Base-by-base conservation (phyloP, 2,329 filamentous ascomycete species). In the Colletotrichum sidae region DNA sequence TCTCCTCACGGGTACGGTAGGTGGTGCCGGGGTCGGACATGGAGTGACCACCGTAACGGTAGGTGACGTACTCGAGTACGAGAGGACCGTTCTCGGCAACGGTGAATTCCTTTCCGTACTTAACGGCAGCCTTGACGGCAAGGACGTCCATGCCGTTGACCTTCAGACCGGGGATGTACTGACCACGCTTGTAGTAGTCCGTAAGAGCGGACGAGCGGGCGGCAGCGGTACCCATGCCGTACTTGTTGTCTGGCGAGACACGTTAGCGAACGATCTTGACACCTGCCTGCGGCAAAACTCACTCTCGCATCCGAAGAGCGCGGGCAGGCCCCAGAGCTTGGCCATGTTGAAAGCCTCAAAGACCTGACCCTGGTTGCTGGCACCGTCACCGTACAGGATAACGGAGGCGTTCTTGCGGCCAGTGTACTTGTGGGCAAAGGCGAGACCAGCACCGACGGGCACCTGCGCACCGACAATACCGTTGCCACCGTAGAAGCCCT, bases 321-420 rank as follows among this genome's bases (percentile, higher is more conserved):
- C 89, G 60, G 96, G 96, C 52, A 99, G 86, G 74, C 96, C 94
- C 96, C 96, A 99, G 72, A 99, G 90, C 88, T 98, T 98, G 69
- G 96, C 96, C 96, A 99, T 99, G 90, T 99, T 99, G 89, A 96
- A 99, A 68, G 96, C 94, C 87, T 99, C 96, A 76, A 99, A 99
- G 74, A 99, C 96, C 84, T 99, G 96, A 70, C 96, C 96, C 86
- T 99, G 96, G 87, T 99, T 99, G 86, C 91, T 93, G 71, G 96
- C 96, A 86, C 96, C 96, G 75, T 99, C 96, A 86, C 96, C 96
- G 82, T 99, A 99, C 65, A 99, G 88, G 70, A 95, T 89, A 72
- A 99, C 87, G 69, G 91, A 92, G 69, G 93, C 91, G 78, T 93
- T 95, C 84, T 94, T 91, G 84, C 91, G 90, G 76, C 87, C 89